Conservation (phyloP, 768 basidiomycete genomes). For the Lentinus brumalis region DNA sequence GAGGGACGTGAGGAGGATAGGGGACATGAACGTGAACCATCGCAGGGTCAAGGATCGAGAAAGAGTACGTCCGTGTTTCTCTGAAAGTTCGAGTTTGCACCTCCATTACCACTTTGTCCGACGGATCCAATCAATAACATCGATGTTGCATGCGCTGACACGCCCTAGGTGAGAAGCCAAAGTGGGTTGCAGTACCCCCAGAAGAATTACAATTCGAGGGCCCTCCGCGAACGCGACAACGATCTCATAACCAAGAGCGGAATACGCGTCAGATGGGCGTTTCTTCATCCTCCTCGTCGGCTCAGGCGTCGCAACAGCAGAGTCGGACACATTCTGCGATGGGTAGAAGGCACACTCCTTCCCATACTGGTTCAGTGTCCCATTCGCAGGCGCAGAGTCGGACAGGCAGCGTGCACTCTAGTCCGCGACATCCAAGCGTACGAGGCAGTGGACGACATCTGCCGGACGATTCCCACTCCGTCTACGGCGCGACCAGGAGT, state of each 20-base stretch:
- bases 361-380: slow-evolving; percentile 37
- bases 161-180: slow-evolving; percentile 52
- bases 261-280: slow-evolving; percentile 7
- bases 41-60: slow-evolving; percentile 33
- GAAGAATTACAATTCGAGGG: slow-evolving; percentile 54
- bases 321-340: slow-evolving; percentile 36
- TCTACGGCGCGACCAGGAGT: slow-evolving; percentile 8
- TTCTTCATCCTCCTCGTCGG: slow-evolving; percentile 31
- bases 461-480: slow-evolving; percentile 36
- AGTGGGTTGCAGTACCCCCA: slow-evolving; percentile 63
- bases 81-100: not conserved
- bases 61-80: slow-evolving; percentile 37
- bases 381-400: slow-evolving; percentile 50
- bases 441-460: slow-evolving; percentile 46
- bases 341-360: slow-evolving; percentile 17
- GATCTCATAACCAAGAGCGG: slow-evolving; percentile 29
- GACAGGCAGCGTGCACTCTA: slow-evolving; percentile 51
- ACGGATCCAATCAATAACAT: not conserved
- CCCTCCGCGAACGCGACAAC: slow-evolving; percentile 41
- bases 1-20: slow-evolving; percentile 25
- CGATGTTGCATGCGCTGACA: slow-evolving; percentile 1
- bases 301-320: slow-evolving; percentile 38
- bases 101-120: not conserved
- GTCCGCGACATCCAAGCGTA: slow-evolving; percentile 41
- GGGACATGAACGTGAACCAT: slow-evolving; percentile 22